Conservation (phyloP, 768 basidiomycete species). For the Suillus subluteus region DNA sequence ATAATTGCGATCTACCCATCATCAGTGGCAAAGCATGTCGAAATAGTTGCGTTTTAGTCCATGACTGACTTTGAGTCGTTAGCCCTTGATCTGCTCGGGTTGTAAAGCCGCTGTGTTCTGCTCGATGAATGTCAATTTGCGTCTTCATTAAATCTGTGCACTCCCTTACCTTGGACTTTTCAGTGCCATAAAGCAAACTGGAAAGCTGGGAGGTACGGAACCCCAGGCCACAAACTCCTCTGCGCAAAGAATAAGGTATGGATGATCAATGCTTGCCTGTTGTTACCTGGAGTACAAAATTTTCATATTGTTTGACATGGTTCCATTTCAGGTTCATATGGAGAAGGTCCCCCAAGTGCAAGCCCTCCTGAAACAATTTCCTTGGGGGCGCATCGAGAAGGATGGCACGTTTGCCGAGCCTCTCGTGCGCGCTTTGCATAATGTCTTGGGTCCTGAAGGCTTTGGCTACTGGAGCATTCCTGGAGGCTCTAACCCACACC, state of each 20-base stretch:
- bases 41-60: neutral
- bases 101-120: slow-evolving; percentile 35
- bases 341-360: slow-evolving; percentile 36
- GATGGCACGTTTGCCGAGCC: slow-evolving; percentile 42
- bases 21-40: slow-evolving; percentile 24
- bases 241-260: slow-evolving; percentile 39
- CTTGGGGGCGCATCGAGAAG: slow-evolving; percentile 46
- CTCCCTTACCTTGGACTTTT: slow-evolving; percentile 6
- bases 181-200: slow-evolving; percentile 41
- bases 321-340: slow-evolving; percentile 40
- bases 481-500: slow-evolving; percentile 37
- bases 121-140: slow-evolving; percentile 27
- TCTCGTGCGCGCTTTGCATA: slow-evolving; percentile 39
- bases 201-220: slow-evolving; percentile 34
- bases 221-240: slow-evolving; percentile 35
- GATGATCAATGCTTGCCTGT: slow-evolving; percentile 2
- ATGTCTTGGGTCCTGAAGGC: slow-evolving; percentile 42
- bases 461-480: slow-evolving; percentile 47
- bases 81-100: slow-evolving; percentile 33
- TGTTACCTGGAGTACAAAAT: neutral
- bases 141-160: neutral
- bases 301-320: neutral
- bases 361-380: slow-evolving; percentile 40
- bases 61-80: neutral
- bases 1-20: slow-evolving; percentile 22